These are phyloP conservation scores for Botrytis cinerea DNA, from an alignment of 2,329 filamentous ascomycete genomes.

Conservation along the genomic window DNA sequence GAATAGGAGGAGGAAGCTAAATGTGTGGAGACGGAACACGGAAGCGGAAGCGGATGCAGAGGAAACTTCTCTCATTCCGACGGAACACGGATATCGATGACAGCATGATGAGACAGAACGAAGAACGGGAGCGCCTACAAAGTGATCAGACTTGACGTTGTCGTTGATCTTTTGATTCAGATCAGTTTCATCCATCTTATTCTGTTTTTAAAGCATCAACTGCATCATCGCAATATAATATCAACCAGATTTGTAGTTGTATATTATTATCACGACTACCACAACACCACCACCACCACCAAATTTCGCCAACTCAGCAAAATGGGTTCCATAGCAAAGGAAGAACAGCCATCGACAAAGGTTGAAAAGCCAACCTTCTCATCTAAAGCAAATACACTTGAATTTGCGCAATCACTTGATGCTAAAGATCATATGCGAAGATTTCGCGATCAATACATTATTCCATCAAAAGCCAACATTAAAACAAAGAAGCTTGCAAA, in stretches of 20 bases:
- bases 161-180: background rate
- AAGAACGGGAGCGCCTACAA: conserved; percentile 17
- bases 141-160: conserved; percentile 4
- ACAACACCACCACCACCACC: conserved; percentile 18
- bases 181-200: background rate
- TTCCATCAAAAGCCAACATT: conserved; percentile 73
- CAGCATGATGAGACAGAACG: background rate
- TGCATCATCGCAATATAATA: background rate
- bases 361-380: conserved; percentile 48
- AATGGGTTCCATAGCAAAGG: conserved; percentile 38
- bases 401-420: conserved; percentile 58
- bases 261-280: background rate
- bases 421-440: conserved; percentile 58
- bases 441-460: conserved; percentile 71
- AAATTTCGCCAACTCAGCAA: conserved; percentile 13
- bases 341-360: conserved; percentile 24
- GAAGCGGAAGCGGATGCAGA: conserved; percentile 30
- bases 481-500: conserved; percentile 55
- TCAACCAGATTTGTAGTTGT: background rate
- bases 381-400: conserved; percentile 46
- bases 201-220: background rate
- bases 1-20: conserved; percentile 17
- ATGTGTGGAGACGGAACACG: conserved; percentile 23
- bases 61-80: conserved; percentile 1
- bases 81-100: conserved; percentile 18